Percentiles rank a stretch among this genome's conserved stretches.
Conservation (phyloP, 2,329 filamentous ascomycete genomes). For the Exophiala phaeomuriformis region DNA sequence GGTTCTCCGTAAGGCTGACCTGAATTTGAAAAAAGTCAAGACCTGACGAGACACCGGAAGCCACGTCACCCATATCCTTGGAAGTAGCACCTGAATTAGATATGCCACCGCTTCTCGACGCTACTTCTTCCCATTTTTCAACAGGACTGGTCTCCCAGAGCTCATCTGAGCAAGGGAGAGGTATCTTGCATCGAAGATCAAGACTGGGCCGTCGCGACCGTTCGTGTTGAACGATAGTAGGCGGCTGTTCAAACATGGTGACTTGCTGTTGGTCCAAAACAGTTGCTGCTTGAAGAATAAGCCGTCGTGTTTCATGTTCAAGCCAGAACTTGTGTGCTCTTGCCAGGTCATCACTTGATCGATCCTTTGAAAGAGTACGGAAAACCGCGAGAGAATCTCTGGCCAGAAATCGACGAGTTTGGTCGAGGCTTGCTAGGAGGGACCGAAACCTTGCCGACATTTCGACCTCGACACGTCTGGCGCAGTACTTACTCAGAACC, state of each 20-base stretch:
- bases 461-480: slow-evolving; percentile 31
- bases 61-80: slow-evolving; percentile 3
- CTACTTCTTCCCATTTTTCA: slow-evolving; percentile 28
- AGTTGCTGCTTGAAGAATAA: slow-evolving; percentile 32
- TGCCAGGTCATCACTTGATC: slow-evolving; percentile 26
- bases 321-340: slow-evolving; percentile 33
- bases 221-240: slow-evolving; percentile 28
- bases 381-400: slow-evolving; percentile 31
- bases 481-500: slow-evolving; percentile 32
- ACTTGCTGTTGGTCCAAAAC: slow-evolving; percentile 33
- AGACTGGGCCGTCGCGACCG: slow-evolving; percentile 10
- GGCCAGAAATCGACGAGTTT: slow-evolving; percentile 28
- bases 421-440: slow-evolving; percentile 32
- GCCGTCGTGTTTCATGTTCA: slow-evolving; percentile 32
- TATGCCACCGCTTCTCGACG: slow-evolving; percentile 8
- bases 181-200: slow-evolving; percentile 23
- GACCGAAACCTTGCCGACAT: slow-evolving; percentile 32
- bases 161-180: slow-evolving; percentile 31
- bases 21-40: slow-evolving; percentile 23
- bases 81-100: slow-evolving; percentile 1
- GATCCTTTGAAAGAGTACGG: slow-evolving; percentile 27
- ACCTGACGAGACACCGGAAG: background rate
- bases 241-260: slow-evolving; percentile 30
- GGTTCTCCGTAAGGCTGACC: slow-evolving; percentile 17
- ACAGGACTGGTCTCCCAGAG: slow-evolving; percentile 31